Evolutionary conservation across 805 yeast species (phyloP), one percentile per base, ranked within the genome.

Genomic region (Wickerhamiella musiphila): DNA sequence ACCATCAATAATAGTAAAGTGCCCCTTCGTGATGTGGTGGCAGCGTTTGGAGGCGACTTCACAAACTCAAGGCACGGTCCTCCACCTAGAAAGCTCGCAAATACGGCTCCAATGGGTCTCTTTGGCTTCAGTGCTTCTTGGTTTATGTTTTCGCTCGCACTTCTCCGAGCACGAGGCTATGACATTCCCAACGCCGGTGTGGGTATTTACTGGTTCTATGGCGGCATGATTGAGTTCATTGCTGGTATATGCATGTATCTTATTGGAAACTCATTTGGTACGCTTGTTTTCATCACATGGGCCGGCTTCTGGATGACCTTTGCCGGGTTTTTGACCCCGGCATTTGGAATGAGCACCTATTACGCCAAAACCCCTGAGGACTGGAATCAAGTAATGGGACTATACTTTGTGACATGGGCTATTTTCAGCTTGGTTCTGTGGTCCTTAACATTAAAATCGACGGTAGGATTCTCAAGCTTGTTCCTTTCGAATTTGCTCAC

Each of bases 161-260:
- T 71, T 43, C 57, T 63, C n/a, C 64, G 60, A 24, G 73, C 73
- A 6, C 61, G 71, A 52, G 76, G 78, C 18, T 70, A 70, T 23
- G 43, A 53, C 7, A 56, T 60, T 27, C 63, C 72, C 18, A 63
- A 63, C 39, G 53, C 71, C 29, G 73, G 72, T 23, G 66, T 69
- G 33, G 76, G 78, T 9, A 52, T 65, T 37, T 75, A 76, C 8
- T 60, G 63, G 40, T 73, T 73, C 48, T 69, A 70, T 48, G 79
- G 78, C 24, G 79, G 78, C 7, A 50, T 63, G 5, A 61, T 70
- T 24, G 77, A 71, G 49, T 51, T 69, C 32, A 49, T 70, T 23
- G 77, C 78, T n/a, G 78, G 78, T 30, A 64, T 72, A 67, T 72
- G 73, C 65, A 78, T 70, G 49, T 61, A 71, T 51, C 67, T 71